Evolutionary conservation across 2,329 filamentous ascomycete species (phyloP).

Genomic region (Sporothrix humicola): DNA sequence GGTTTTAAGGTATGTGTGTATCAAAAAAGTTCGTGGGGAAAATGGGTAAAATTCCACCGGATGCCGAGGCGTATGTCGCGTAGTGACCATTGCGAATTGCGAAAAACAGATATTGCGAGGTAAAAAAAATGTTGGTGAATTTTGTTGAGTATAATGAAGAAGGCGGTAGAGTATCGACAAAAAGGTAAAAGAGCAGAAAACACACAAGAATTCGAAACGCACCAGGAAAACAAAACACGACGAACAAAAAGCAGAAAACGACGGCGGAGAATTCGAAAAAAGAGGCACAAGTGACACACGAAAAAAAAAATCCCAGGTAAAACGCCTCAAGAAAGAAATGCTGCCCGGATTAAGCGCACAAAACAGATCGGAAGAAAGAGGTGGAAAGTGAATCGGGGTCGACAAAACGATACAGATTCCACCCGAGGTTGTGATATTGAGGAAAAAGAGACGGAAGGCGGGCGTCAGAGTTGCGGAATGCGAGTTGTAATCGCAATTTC

Average conservation of each 20-base stretch:
- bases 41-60: conserved; percentile 19
- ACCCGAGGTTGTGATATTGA: background rate
- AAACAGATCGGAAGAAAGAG: background rate
- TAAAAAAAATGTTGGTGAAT: conserved; percentile 13
- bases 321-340: conserved; percentile 31
- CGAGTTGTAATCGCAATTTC: background rate
- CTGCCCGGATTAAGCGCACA: conserved; percentile 29
- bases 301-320: conserved; percentile 24
- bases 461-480: background rate
- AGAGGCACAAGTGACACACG: conserved; percentile 3
- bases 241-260: background rate
- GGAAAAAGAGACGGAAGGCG: background rate
- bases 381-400: background rate
- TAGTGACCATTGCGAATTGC: conserved; percentile 14
- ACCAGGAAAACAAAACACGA: background rate
- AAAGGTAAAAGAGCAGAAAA: background rate
- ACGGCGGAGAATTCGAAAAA: too few species aligned
- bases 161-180: conserved; percentile 16
- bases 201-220: background rate
- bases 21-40: conserved; percentile 20
- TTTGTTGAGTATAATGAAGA: background rate
- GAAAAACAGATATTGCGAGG: background rate
- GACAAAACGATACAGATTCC: background rate
- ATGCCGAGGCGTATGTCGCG: conserved; percentile 22
- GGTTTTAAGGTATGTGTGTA: background rate